Evolutionary conservation across 169 alveolate species (phyloP).

Genomic region (Amoebophrya sp.): DNA sequence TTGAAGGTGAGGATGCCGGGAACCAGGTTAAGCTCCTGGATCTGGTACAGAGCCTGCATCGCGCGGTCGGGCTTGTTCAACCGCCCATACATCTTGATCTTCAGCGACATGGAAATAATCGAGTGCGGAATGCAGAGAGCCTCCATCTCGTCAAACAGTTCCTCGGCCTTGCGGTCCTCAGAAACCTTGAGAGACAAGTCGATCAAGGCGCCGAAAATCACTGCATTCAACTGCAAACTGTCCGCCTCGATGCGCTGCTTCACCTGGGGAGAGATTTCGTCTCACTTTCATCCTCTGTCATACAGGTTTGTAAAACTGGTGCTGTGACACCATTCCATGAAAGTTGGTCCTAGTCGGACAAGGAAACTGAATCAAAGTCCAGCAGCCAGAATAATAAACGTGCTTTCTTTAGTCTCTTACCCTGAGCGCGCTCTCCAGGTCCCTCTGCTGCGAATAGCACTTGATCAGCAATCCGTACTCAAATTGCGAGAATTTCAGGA

Average conservation of each 20-base stretch:
- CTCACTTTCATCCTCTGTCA: too few species aligned
- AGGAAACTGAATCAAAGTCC: too few species aligned
- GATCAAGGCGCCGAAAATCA: not conserved
- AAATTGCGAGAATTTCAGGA: not conserved
- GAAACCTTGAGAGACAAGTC: not conserved
- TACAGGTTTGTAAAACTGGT: too few species aligned
- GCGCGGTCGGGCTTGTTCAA: not conserved
- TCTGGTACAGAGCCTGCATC: not conserved
- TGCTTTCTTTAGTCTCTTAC: too few species aligned
- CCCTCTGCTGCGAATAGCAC: not conserved
- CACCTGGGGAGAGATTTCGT: not conserved
- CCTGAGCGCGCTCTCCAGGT: not conserved
- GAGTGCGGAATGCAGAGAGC: not conserved
- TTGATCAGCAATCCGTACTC: not conserved
- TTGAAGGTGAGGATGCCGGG: not conserved
- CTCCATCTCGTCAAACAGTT: not conserved
- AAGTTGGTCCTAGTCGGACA: too few species aligned
- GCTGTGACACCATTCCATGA: too few species aligned
- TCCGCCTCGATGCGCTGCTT: not conserved
- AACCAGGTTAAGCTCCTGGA: not conserved
- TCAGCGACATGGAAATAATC: not conserved
- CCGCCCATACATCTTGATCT: not conserved
- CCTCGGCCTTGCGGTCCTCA: not conserved
- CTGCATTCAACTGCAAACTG: not conserved
- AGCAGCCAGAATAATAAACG: too few species aligned